phyloP scores from a whole-genome alignment of 768 basidiomycete genomes.

The Xerocomus potaroensis region DNA sequence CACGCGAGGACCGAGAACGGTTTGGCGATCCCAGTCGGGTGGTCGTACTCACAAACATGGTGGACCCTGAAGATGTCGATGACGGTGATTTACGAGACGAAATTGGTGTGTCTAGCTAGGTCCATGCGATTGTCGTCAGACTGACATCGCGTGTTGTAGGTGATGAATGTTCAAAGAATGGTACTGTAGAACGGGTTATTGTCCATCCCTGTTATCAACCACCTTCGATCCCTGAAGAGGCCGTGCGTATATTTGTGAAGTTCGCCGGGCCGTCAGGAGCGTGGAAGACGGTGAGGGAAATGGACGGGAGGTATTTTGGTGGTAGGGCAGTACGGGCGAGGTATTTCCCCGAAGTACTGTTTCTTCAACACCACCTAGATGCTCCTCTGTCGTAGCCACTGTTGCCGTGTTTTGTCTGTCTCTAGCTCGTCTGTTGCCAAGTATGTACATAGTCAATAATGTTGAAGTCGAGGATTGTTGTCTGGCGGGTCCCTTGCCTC shows the following conservation, averaged over 20 bases:
- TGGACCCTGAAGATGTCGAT: slow-evolving; percentile 75
- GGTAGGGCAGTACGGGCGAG: slow-evolving; percentile 78
- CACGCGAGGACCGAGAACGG: slow-evolving; percentile 69
- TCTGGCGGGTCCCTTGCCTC: background rate
- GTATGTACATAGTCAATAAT: background rate
- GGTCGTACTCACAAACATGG: slow-evolving; percentile 88
- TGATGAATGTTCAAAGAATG: slow-evolving; percentile 89
- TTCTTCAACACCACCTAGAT: slow-evolving; percentile 49
- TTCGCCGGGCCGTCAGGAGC: slow-evolving; percentile 91
- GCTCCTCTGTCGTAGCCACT: slow-evolving; percentile 22
- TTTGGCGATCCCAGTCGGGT: slow-evolving; percentile 91
- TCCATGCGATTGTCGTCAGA: too few relatives aligned
- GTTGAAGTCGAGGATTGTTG: background rate
- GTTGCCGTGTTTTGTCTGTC: background rate
- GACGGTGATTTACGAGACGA: slow-evolving; percentile 84
- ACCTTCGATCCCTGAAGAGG: slow-evolving; percentile 65
- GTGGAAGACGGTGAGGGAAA: slow-evolving; percentile 92
- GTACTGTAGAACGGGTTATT: slow-evolving; percentile 86
- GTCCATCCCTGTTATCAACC: slow-evolving; percentile 73
- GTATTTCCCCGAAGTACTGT: slow-evolving; percentile 68
- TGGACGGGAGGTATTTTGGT: slow-evolving; percentile 91
- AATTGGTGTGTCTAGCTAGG: slow-evolving; percentile 59
- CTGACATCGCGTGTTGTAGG: slow-evolving; percentile 39
- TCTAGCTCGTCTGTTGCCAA: background rate
- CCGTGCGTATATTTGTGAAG: slow-evolving; percentile 85